Evolutionary conservation across 2,329 filamentous ascomycete species (phyloP), one percentile per base, ranked within the genome.

Genomic region (Aspergillus sojae): DNA sequence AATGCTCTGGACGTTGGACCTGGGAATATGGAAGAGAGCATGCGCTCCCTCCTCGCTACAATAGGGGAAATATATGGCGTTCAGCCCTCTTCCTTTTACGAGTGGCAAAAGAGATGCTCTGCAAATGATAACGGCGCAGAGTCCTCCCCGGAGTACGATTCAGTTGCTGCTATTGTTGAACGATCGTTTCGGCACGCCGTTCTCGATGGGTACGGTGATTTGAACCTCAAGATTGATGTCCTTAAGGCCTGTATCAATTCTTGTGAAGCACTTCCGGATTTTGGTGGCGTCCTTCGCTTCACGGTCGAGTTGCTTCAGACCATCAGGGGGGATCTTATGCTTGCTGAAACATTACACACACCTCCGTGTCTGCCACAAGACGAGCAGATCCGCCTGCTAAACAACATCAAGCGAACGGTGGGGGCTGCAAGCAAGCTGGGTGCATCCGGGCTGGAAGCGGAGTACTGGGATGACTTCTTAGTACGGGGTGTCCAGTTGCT

Each of bases 391-490:
- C 88, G 91, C 30, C 82, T 98, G n/a, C 85, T 89, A 54, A 91
- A 91, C 52, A 97, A 94, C 69, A 94, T 99, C 63, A 88, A 89
- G 41, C 91, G 94, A 66, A 97, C 94, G 0, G 88, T 94, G 34
- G 87, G 84, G 36, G 87, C 95, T n/a, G 90, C 91, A 0, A 87
- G 86, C 64, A 89, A 91, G 63, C 79, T 97, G 30, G 93, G 93
- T 0, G 80, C 93, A 32, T 81, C 85, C 5, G 80, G 90, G 61
- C 78, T 94, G 48, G 85, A 88, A 58, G 93, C 93, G 6, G 91
- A 95, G 69, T 99, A 97, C 74, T 99, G 95, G 95, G 95, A 99
- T 75, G 93, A 97, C 72, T 98, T 98, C 70, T 82, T 99, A 10
- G 85, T 99, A 54, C 89, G 95, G 57, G 88, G 88, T 66, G 82